phyloP scores from a whole-genome alignment of 768 basidiomycete genomes.

The Cystobasidium onofrii region DNA sequence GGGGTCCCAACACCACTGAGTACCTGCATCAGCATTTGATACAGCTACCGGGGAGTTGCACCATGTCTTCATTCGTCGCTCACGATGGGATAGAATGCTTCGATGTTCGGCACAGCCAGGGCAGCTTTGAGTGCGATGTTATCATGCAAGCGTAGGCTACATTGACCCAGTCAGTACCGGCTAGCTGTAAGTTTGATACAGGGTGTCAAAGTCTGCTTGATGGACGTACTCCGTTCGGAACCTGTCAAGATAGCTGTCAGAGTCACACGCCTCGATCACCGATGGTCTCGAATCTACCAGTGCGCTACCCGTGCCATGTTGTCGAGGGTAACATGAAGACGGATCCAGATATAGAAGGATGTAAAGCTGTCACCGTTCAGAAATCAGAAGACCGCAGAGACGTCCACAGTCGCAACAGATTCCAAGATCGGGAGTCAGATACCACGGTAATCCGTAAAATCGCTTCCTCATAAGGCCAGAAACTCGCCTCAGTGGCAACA shows the following conservation, averaged over 20 bases:
- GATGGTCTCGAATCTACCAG: not conserved
- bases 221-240: conserved; percentile 24
- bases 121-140: conserved; percentile 14
- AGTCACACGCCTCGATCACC: not conserved
- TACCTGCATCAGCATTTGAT: conserved; percentile 42
- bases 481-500: too few relatives aligned
- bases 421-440: too few relatives aligned
- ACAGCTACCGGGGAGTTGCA: conserved; percentile 41
- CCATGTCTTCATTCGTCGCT: conserved; percentile 37
- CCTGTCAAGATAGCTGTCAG: not conserved
- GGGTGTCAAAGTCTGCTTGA: too few relatives aligned
- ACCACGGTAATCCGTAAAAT: too few relatives aligned
- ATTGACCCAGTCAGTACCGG: not conserved
- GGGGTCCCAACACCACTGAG: conserved; percentile 45
- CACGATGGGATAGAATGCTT: conserved; percentile 30
- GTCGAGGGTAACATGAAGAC: not conserved
- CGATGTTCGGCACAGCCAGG: conserved; percentile 14
- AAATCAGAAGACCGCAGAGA: not conserved
- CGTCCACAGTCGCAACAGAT: too few relatives aligned
- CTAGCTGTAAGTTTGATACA: not conserved
- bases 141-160: conserved; percentile 43
- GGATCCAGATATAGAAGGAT: too few relatives aligned
- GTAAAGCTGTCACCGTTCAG: not conserved
- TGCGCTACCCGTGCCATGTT: conserved; percentile 20
- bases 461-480: too few relatives aligned